Base-by-base conservation (phyloP, 2,329 filamentous ascomycete genomes). In the Fusarium coicis region DNA sequence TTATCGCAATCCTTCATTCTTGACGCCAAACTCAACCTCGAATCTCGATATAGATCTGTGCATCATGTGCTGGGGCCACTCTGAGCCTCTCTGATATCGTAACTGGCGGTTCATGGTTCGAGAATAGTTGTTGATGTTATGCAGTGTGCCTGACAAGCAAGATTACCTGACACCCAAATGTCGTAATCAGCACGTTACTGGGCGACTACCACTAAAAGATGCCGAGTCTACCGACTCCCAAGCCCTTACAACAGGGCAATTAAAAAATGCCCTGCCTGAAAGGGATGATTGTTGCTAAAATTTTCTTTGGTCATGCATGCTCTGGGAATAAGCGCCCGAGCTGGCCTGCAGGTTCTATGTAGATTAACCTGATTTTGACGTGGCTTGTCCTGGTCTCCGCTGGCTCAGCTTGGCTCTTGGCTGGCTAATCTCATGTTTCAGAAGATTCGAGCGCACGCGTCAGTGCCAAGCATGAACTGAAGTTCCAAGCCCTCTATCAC, bases 381-480 rank as follows among this genome's bases (percentile, higher is more conserved):
- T 68, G 66, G 44, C 66, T 70, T 69, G 44, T 52, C 59, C 19
- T 64, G 50, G 28, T 58, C 44, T 32, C 21, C 23, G 34, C 56
- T 71, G 44, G 44, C 32, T 69, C 50, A 68, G 34, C 64, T 66
- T 67, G 53, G 66, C 61, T 47, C 61, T 66, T 54, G 60, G 55
- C 67, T 57, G 37, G 32, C 66, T 30, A 69, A 58, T 49, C 61
- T 68, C 62, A 61, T 59, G 69, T 66, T 68, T 73, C 68, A 62
- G 43, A 63, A 64, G 34, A 34, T 42, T 56, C 39, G 26, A 55
- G 42, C 34, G 55, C 61, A 71, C 70, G 70, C 75, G 75, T 77
- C 72, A 77, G 66, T 76, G 76, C 76, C 76, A 78, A 78, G 75
- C 65, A 63, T 52, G 40, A 40, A 59, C 54, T 47, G 63, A 65